Base-by-base conservation (phyloP, 148 eudicot species). In the Fallopia convolvulus region DNA sequence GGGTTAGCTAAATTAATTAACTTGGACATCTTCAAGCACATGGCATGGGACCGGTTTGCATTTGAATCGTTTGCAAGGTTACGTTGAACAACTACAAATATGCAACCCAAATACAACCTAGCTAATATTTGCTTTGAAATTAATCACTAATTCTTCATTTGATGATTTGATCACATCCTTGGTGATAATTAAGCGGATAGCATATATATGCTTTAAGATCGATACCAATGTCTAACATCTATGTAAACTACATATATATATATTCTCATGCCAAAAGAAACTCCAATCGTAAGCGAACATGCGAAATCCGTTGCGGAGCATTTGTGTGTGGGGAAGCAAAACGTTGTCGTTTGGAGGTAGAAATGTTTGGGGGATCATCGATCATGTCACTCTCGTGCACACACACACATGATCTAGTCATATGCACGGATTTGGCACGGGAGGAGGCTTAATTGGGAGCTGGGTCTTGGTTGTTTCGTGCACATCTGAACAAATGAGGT, bases 381-480 rank as follows among this genome's bases (percentile, higher is more conserved):
- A 20, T 20, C 40, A 63, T 63, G 32, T 63, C 39, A 63, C 70
- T 63, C 70, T 63, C 70, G 66, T 60, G 66, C 66, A 60, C 33
- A 60, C 66, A 60, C 33, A 60, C 66, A 60, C 10, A 13, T 60
- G 33, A 44, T 9, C 1, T 41, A 41, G 44, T 44, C 11, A 23
- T n/a, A 23, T 60, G 66, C 66, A 21, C 21, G 33, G 32, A 8
- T 6, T 60, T 8, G 30, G 23, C 33, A 20, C 13, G 66, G 66
- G 66, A 60, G 66, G 66, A 60, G 66, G 8, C 7, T 52, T 5
- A 41, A 41, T 41, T 44, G 47, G 47, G 47, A 7, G 47, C 17
- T 52, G 58, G 58, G 17, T 14, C 58, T 52, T 52, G 2, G 26
- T 18, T 55, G 61, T 55, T 55, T 55, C 61, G 61, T 55, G 61